These are phyloP conservation scores for Pachyrhizus erosus DNA, from an alignment of 306 rosid genomes.

Conservation along the genomic window DNA sequence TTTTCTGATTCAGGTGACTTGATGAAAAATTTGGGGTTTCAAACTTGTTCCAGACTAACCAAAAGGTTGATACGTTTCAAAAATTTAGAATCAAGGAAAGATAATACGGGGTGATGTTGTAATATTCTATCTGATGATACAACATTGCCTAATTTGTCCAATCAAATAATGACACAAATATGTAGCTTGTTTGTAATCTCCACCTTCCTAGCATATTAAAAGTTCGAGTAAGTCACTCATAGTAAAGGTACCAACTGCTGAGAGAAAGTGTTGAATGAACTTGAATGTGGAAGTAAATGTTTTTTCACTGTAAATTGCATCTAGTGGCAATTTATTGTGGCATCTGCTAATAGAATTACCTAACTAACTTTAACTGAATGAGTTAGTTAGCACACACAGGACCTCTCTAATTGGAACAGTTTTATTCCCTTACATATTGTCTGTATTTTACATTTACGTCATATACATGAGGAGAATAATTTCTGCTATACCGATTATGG, in stretches of 20 bases:
- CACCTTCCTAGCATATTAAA: slow-evolving; percentile 1
- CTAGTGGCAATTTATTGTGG: background rate
- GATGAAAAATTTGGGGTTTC: background rate
- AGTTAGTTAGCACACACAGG: background rate
- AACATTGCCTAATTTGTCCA: background rate
- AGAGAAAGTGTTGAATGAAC: background rate
- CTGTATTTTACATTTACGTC: background rate
- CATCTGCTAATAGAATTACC: background rate
- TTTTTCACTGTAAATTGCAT: background rate
- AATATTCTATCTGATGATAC: slow-evolving; percentile 21
- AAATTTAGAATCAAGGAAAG: background rate
- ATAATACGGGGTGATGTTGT: background rate
- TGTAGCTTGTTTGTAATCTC: slow-evolving; percentile 10
- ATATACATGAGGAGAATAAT: slow-evolving; percentile 2
- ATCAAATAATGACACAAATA: background rate
- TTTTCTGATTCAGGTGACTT: background rate
- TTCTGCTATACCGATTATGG: slow-evolving; percentile 8
- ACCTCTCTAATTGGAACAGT: background rate
- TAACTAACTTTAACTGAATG: background rate
- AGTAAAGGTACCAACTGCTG: background rate
- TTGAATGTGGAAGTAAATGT: background rate
- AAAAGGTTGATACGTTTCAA: background rate
- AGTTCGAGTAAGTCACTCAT: background rate
- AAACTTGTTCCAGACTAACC: background rate
- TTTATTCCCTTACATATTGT: background rate